Evolutionary conservation across 495 filamentous ascomycete genomes (phyloP), one percentile per base, ranked within the genome.

Genomic region (Penicillium diatomitis): DNA sequence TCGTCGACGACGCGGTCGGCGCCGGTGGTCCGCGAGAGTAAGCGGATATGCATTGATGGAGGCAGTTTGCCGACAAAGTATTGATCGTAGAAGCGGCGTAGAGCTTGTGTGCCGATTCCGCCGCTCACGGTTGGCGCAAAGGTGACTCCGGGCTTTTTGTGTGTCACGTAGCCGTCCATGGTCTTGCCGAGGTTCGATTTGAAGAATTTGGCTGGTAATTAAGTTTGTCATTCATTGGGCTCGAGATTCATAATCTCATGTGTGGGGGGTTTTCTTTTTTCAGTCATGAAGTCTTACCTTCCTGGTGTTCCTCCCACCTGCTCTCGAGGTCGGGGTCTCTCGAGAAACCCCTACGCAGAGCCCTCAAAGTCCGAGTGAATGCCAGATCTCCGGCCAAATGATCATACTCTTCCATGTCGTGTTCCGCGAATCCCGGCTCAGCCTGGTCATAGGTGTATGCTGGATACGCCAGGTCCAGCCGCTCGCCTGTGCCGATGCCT

Each of bases 11-110:
- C 62, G n/a, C 77, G 71, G 54, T 84, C 79, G 0, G 72, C 65
- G 5, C 80, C 81, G 3, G 76, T 61, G 0, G 88, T 92, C 10
- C 88, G 75, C 4, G 82, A 87, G 4, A 92, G 58, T 2, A 94
- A 74, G 38, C 85, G 81, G 49, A 90, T 74, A 30, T 65, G 69
- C 51, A 86, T 79, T 10, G 83, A 83, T 0, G 71, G 75, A 2
- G 88, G 85, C 32, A 90, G 81, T 44, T 72, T 70, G 9, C 81
- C 80, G 32, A 90, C 79, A 65, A 92, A 92, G 58, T 83, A 77
- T 10, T 87, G 64, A 1, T 76, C 74, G 60, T 94, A 94, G 62
- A 94, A 95, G 8, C 71, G 64, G 1, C 75, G 74, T n/a, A 92
- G 67, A 7, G 79, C 76, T 37, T 78, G 70, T 5, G 75, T 62